Evolutionary conservation across 768 basidiomycete species (phyloP), one percentile per base, ranked within the genome.

Genomic region (Scleroderma bovista): DNA sequence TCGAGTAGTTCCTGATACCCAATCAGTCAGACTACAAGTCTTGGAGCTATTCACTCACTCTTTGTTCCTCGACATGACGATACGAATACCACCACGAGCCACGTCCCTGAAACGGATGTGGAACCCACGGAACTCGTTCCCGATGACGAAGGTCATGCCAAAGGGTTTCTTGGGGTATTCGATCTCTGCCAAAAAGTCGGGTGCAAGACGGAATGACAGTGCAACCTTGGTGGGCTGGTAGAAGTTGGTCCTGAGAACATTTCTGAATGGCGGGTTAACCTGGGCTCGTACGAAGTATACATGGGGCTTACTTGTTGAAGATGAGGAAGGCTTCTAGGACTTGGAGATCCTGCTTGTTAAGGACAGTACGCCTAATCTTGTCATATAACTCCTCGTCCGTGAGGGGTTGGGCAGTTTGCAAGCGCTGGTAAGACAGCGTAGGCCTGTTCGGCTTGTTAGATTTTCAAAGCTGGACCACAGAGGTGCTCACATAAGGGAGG

Each of bases 201-300:
- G 93, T 29, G 87, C 83, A 42, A 99, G 80, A 48, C 96, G 86
- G 90, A 98, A 98, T 2, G 91, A 93, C 45, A 99, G 72, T 23
- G 95, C 94, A 19, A 95, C 93, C 71, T 99, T 98, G 44, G 96
- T 98, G 8, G 94, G 92, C 65, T 96, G 95, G 72, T 96, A 96
- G 65, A 97, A 96, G 76, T 97, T 97, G 51, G 93, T 97, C 78
- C 93, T 97, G 58, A 98, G 75, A 51, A 98, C 82, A 60, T 88
- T 81, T 68, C 87, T 89, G 36, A 19, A 13, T 51, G n/a, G 1
- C 7, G 10, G 43, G 46, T 60, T 47, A 61, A 34, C 44, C 10
- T 8, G 15, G 4, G 20, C 34, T 46, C 32, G 19, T 12, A 22
- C 10, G 23, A 8, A 9, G 31, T 17, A 46, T 16, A 29, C 17